Percentiles rank a stretch among this genome's conserved stretches.
Evolutionary conservation across 352 stramenopile species (phyloP).

Genomic region (Nothophytophthora sp.): DNA sequence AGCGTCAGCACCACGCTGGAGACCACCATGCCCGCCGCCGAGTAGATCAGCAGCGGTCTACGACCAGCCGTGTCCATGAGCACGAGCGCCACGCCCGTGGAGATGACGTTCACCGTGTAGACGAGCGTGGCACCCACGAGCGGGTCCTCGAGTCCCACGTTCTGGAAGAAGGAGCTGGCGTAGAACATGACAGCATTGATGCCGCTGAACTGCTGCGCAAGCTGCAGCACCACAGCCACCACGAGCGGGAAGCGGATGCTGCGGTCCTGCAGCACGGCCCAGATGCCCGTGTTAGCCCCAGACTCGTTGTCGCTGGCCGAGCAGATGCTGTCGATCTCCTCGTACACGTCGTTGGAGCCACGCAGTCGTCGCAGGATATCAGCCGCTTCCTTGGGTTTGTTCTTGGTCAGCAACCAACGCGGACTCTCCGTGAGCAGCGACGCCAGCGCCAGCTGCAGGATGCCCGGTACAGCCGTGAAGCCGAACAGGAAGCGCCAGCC

Average conservation of each 20-base stretch:
- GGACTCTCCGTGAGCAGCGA: conserved; percentile 69
- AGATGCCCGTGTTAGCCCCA: conserved; percentile 63
- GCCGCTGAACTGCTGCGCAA: conserved; percentile 72
- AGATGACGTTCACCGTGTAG: conserved; percentile 72
- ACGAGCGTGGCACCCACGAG: conserved; percentile 65
- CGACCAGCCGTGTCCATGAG: conserved; percentile 78
- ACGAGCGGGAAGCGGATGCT: conserved; percentile 70
- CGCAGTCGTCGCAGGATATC: conserved; percentile 67
- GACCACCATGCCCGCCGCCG: conserved; percentile 65
- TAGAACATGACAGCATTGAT: conserved; percentile 88
- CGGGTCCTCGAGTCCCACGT: conserved; percentile 64
- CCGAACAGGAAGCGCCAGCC: conserved; percentile 73
- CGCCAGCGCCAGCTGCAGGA: conserved; percentile 64
- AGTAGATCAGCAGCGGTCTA: conserved; percentile 72
- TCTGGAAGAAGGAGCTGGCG: conserved; percentile 76
- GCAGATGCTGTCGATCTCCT: conserved; percentile 83
- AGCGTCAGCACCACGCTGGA: conserved; percentile 68
- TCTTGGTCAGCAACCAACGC: conserved; percentile 75
- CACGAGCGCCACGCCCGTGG: conserved; percentile 67
- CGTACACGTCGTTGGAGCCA: conserved; percentile 76
- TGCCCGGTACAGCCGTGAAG: conserved; percentile 61
- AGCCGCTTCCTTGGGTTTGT: conserved; percentile 67
- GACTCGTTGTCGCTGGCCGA: conserved; percentile 79
- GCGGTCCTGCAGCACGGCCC: conserved; percentile 56
- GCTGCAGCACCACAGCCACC: conserved; percentile 57